Conservation (phyloP, 208 protist genomes). For the Leishmania mexicana region DNA sequence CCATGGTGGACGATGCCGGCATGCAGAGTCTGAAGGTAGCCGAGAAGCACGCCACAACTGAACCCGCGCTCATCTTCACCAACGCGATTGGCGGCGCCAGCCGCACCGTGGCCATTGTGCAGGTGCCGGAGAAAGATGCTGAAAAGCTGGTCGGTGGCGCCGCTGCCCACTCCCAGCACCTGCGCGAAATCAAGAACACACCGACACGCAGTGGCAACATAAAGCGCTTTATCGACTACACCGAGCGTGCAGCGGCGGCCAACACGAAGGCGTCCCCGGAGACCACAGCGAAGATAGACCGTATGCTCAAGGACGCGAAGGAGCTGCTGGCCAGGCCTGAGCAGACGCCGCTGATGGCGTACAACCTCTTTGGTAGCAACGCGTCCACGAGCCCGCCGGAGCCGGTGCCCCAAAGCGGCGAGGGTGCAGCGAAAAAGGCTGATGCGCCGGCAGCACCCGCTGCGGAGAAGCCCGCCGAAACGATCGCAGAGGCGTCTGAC, state of each 20-base stretch:
- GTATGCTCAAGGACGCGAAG: slow-evolving; percentile 81
- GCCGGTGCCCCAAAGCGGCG: background rate
- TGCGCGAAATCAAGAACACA: slow-evolving; percentile 66
- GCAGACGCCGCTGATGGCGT: slow-evolving; percentile 25
- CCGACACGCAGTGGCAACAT: slow-evolving; percentile 80
- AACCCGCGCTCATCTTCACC: slow-evolving; percentile 44
- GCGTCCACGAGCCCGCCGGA: background rate
- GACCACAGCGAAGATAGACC: slow-evolving; percentile 48
- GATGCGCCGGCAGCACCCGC: background rate
- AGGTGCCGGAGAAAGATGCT: slow-evolving; percentile 31
- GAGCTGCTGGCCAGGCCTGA: slow-evolving; percentile 52
- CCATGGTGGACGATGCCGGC: slow-evolving; percentile 36
- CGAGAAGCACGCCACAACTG: slow-evolving; percentile 24
- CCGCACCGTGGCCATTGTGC: slow-evolving; percentile 49
- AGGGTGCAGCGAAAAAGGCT: background rate
- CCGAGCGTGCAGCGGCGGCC: slow-evolving; percentile 42
- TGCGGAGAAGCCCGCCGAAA: background rate
- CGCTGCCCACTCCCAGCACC: slow-evolving; percentile 10
- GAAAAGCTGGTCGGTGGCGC: slow-evolving; percentile 28
- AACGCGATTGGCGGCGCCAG: slow-evolving; percentile 59
- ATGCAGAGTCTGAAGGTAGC: slow-evolving; percentile 31
- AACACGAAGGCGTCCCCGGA: slow-evolving; percentile 37
- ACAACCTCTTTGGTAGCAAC: slow-evolving; percentile 11
- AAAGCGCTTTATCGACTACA: slow-evolving; percentile 79
- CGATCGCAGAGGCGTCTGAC: background rate